Percentiles rank a stretch among this genome's conserved stretches.
Evolutionary conservation across 2,329 filamentous ascomycete genomes (phyloP).

Genomic region (Colletotrichum destructivum): DNA sequence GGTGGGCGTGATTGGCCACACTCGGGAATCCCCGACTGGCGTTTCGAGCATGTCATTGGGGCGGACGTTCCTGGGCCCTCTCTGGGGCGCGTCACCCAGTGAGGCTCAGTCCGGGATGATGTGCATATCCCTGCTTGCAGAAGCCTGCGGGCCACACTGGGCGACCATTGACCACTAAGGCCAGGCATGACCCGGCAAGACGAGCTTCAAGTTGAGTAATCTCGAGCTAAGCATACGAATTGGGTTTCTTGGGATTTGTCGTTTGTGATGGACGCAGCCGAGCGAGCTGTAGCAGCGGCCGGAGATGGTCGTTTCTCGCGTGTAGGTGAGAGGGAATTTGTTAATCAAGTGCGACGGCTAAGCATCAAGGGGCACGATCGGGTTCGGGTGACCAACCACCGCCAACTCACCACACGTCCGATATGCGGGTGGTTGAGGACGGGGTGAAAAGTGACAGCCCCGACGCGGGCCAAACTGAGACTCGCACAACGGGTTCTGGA

Average conservation of each 20-base stretch:
- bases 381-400: not conserved
- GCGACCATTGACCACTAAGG: not conserved
- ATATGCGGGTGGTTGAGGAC: not conserved
- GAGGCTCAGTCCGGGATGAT: slow-evolving; percentile 42
- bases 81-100: slow-evolving; percentile 37
- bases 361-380: not conserved
- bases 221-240: not conserved
- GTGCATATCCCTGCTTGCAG: slow-evolving; percentile 36
- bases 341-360: not conserved
- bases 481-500: not conserved
- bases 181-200: not conserved
- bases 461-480: not conserved
- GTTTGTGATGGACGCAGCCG: not conserved
- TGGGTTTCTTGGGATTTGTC: not conserved
- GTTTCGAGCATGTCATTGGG: slow-evolving; percentile 27
- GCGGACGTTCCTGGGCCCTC: slow-evolving; percentile 3
- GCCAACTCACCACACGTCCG: slow-evolving; percentile 2
- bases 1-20: not conserved
- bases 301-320: not conserved
- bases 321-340: not conserved
- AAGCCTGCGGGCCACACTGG: slow-evolving; percentile 6
- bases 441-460: not conserved
- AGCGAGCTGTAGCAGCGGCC: not conserved
- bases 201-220: not conserved
- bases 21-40: not conserved